Evolutionary conservation across 2,329 filamentous ascomycete species (phyloP).

Genomic region (Ascocoryne sarcoides): DNA sequence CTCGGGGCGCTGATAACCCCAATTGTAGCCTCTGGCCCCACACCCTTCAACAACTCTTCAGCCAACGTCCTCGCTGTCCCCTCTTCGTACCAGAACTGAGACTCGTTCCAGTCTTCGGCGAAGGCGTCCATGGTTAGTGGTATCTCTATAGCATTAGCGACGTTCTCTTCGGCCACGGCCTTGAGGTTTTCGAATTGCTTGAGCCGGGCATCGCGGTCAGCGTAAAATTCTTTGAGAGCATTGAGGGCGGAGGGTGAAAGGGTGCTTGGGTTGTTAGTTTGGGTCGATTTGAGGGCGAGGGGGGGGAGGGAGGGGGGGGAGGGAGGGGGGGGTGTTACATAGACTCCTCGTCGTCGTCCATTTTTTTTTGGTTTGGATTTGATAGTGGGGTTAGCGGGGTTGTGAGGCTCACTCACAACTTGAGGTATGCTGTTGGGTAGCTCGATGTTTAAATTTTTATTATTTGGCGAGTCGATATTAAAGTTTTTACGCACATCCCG

Average conservation of each 20-base stretch:
- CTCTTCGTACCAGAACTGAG: slow-evolving; percentile 77
- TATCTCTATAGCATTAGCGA: slow-evolving; percentile 1
- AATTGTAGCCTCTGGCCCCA: slow-evolving; percentile 44
- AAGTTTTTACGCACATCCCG: no score
- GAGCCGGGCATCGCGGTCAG: slow-evolving; percentile 58
- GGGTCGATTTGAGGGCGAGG: no score
- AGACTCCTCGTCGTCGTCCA: no score
- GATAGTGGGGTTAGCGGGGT: no score
- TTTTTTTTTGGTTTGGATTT: no score
- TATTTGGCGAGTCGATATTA: no score
- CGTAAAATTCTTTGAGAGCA: slow-evolving; percentile 66
- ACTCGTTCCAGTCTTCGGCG: slow-evolving; percentile 73
- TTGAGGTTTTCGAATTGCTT: slow-evolving; percentile 62
- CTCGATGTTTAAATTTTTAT: no score
- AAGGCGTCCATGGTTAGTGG: slow-evolving; percentile 59
- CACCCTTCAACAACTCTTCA: slow-evolving; percentile 53
- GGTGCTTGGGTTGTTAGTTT: slow-evolving; percentile 33
- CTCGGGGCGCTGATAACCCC: slow-evolving; percentile 68
- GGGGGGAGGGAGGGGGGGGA: no score
- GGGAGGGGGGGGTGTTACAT: no score
- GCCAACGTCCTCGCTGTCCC: slow-evolving; percentile 59
- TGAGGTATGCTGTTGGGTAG: no score
- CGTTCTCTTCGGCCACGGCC: slow-evolving; percentile 46
- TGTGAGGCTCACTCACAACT: no score
- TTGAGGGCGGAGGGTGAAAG: slow-evolving; percentile 59